These are phyloP conservation scores for Berkeleyomyces rouxiae DNA, from an alignment of 2,329 filamentous ascomycete genomes.

Conservation along the genomic window DNA sequence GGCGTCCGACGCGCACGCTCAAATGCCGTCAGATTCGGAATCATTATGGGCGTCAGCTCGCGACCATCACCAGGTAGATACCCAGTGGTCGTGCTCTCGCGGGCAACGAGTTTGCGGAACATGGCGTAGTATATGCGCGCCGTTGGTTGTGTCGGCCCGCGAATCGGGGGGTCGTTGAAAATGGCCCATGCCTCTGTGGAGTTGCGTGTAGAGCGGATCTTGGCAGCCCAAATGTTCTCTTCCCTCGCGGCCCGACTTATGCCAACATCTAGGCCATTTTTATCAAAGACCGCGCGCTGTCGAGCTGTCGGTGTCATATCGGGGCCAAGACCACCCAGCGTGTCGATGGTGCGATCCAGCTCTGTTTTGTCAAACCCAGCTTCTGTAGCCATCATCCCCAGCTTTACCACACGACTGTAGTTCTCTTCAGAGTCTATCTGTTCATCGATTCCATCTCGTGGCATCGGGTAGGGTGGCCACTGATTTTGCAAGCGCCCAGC, in stretches of 20 bases:
- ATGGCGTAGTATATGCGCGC: constrained; percentile 38
- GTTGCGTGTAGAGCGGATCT: constrained; percentile 42
- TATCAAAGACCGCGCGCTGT: constrained; percentile 21
- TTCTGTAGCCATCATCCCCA: constrained; percentile 37
- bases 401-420: constrained; percentile 35
- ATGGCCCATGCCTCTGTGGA: constrained; percentile 43
- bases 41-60: constrained; percentile 13
- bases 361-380: constrained; percentile 35
- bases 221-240: constrained; percentile 33
- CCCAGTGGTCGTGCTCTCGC: constrained; percentile 15
- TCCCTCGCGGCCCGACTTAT: background rate
- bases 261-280: background rate
- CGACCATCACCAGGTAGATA: constrained; percentile 17
- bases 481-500: constrained; percentile 31
- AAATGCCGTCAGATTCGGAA: constrained; percentile 42
- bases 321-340: constrained; percentile 34
- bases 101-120: constrained; percentile 38
- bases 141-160: constrained; percentile 22
- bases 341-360: constrained; percentile 31
- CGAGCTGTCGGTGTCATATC: constrained; percentile 42
- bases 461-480: constrained; percentile 44
- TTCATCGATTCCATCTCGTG: constrained; percentile 44
- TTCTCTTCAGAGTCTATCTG: constrained; percentile 33
- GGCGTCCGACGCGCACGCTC: constrained; percentile 46
- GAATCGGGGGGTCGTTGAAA: constrained; percentile 25